Conservation (phyloP, 2,329 filamentous ascomycete species). For the Diaporthe citrichinensis region DNA sequence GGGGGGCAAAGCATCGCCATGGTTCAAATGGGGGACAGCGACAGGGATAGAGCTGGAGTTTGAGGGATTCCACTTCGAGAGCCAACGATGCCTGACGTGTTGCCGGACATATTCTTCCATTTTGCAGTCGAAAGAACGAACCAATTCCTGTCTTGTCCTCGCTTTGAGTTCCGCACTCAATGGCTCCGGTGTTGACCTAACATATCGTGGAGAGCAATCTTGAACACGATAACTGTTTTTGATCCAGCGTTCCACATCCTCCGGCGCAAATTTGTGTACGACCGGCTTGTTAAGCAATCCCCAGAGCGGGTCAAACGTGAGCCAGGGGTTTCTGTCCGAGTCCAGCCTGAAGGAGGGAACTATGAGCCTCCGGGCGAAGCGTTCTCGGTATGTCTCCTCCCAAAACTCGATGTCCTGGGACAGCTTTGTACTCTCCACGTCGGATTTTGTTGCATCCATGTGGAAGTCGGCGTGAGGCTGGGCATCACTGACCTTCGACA, state of each 20-base stretch:
- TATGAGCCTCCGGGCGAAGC: conserved; percentile 4
- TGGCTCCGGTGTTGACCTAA: conserved; percentile 12
- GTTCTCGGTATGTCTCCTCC: not conserved
- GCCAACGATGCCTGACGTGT: not conserved
- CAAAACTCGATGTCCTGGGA: conserved; percentile 1
- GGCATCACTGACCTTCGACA: not conserved
- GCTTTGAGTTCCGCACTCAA: conserved; percentile 21
- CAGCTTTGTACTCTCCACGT: not conserved
- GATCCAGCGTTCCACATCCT: not conserved
- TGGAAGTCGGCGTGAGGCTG: not conserved
- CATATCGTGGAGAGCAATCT: not conserved
- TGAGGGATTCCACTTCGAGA: not conserved
- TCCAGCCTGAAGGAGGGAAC: not conserved
- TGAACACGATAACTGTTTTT: not conserved
- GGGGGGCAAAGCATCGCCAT: conserved; percentile 16
- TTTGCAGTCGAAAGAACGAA: not conserved
- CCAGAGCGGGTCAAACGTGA: conserved; percentile 4
- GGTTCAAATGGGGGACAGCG: conserved; percentile 5
- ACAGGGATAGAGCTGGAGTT: not conserved
- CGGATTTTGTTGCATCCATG: not conserved
- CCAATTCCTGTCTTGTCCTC: conserved; percentile 11
- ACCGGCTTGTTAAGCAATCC: not conserved
- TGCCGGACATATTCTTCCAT: not conserved
- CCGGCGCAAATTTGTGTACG: too few species aligned
- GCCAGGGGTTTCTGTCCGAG: not conserved